phyloP scores from a whole-genome alignment of 768 basidiomycete species.

The Dioszegia aurantiaca region DNA sequence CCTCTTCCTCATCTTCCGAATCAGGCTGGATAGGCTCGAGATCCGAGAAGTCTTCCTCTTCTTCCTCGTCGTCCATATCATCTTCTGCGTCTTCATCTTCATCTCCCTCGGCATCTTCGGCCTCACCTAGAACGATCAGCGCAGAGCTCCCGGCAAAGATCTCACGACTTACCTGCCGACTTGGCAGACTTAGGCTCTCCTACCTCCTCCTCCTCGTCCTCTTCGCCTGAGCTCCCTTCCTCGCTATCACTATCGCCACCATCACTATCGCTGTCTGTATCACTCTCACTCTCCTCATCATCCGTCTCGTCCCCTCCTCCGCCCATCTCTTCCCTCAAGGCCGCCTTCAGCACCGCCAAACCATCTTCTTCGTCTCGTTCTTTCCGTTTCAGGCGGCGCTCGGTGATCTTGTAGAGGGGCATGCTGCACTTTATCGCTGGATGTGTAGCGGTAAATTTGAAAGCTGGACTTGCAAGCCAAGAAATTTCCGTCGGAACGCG shows the following conservation, averaged over 20 bases:
- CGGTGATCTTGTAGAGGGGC: constrained; percentile 42
- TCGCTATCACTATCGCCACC: constrained; percentile 7
- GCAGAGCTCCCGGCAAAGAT: no score
- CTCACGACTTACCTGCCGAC: no score
- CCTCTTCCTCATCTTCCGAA: constrained; percentile 3
- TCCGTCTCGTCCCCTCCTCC: constrained; percentile 19
- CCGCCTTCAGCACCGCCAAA: constrained; percentile 26
- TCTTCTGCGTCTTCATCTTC: constrained; percentile 16
- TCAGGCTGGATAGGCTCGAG: background rate
- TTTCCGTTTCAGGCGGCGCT: constrained; percentile 33
- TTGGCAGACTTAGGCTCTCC: no score
- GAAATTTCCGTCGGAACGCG: background rate
- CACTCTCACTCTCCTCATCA: constrained; percentile 18
- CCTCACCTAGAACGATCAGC: no score
- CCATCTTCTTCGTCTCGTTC: constrained; percentile 38
- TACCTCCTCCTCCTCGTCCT: constrained; percentile 9
- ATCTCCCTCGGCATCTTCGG: constrained; percentile 8
- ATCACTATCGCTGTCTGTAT: constrained; percentile 16
- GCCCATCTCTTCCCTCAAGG: constrained; percentile 22
- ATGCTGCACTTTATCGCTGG: constrained; percentile 8
- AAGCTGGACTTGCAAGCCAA: background rate
- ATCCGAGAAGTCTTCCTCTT: constrained; percentile 5
- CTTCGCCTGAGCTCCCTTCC: constrained; percentile 14
- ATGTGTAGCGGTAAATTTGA: background rate
- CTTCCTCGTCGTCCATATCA: constrained; percentile 10